These are phyloP conservation scores for Allium sativum DNA, from an alignment of 106 monocot species.

Conservation along the genomic window DNA sequence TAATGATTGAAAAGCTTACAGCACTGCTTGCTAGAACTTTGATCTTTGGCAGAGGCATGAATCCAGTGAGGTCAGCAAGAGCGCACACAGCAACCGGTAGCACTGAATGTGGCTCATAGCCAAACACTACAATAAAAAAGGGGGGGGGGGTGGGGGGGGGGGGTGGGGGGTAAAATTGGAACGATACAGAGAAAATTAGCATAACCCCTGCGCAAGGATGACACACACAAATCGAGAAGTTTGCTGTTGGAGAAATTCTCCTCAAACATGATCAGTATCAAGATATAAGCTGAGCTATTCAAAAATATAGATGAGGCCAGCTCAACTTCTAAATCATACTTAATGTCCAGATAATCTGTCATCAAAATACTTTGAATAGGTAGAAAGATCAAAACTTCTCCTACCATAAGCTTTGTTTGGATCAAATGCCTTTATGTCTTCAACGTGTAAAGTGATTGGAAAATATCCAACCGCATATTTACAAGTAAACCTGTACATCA, in stretches of 20 bases:
- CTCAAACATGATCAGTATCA: no score
- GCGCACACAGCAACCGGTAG: conserved; percentile 53
- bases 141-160: no score
- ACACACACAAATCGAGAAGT: no score
- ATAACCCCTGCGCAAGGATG: no score
- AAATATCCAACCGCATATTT: conserved; percentile 65
- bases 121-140: conserved; percentile 37
- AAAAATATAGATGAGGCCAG: no score
- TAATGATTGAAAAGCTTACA: conserved; percentile 36
- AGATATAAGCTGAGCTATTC: no score
- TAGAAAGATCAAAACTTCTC: background rate
- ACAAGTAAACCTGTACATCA: no score
- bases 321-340: no score
- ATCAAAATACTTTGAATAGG: background rate
- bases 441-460: conserved; percentile 61
- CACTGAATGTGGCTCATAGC: conserved; percentile 88
- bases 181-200: no score
- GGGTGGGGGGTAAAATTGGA: no score
- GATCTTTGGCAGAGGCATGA: conserved; percentile 77
- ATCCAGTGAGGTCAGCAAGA: conserved; percentile 53
- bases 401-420: conserved; percentile 59
- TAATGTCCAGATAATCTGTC: no score
- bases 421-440: conserved; percentile 58
- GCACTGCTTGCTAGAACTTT: conserved; percentile 92
- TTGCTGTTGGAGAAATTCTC: no score